Evolutionary conservation across 2,329 filamentous ascomycete species (phyloP).

Genomic region (Akanthomyces lecanii): DNA sequence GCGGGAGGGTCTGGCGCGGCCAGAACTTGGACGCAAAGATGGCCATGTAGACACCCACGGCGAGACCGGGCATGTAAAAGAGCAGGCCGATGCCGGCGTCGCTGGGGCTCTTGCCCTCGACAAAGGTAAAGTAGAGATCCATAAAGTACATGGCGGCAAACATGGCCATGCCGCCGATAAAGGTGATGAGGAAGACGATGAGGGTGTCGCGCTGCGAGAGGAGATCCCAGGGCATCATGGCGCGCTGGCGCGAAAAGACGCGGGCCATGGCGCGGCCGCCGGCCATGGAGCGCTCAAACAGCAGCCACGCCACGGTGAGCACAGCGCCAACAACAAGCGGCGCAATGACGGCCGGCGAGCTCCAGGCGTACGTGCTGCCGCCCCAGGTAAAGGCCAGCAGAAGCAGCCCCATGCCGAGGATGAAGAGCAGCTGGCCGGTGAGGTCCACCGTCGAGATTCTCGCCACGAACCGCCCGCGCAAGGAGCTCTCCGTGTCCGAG

Average conservation of each 20-base stretch:
- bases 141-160: slow-evolving; percentile 60
- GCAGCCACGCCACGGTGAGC: slow-evolving; percentile 40
- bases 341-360: slow-evolving; percentile 43
- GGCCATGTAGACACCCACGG: slow-evolving; percentile 52
- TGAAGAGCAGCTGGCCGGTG: slow-evolving; percentile 53
- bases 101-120: slow-evolving; percentile 32
- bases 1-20: slow-evolving; percentile 58
- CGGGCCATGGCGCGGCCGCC: slow-evolving; percentile 43
- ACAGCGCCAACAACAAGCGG: slow-evolving; percentile 44
- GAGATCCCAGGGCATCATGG: slow-evolving; percentile 63
- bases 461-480: slow-evolving; percentile 32
- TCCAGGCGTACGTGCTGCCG: slow-evolving; percentile 50
- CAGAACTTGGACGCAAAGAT: slow-evolving; percentile 57
- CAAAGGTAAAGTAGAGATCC: slow-evolving; percentile 64
- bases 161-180: slow-evolving; percentile 54
- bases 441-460: slow-evolving; percentile 51
- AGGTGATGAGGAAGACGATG: slow-evolving; percentile 58
- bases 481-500: slow-evolving; percentile 29
- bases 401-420: slow-evolving; percentile 49
- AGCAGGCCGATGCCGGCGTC: slow-evolving; percentile 53
- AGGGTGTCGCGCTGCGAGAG: slow-evolving; percentile 54
- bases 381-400: slow-evolving; percentile 55
- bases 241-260: slow-evolving; percentile 48
- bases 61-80: slow-evolving; percentile 46
- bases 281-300: slow-evolving; percentile 52